phyloP scores from a whole-genome alignment of 2,329 filamentous ascomycete genomes.

The Talaromyces verruculosus region DNA sequence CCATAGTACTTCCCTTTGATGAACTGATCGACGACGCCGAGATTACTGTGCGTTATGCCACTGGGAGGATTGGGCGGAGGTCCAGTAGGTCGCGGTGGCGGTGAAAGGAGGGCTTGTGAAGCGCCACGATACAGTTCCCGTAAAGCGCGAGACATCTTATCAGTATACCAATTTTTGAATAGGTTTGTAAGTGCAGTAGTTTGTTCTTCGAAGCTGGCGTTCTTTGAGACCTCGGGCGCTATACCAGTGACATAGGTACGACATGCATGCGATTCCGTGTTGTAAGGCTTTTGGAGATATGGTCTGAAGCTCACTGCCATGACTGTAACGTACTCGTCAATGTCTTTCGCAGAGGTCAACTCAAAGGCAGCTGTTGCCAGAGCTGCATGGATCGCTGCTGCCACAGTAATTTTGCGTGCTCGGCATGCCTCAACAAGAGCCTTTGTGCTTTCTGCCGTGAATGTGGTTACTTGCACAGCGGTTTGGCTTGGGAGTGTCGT shows the following conservation, averaged over 20 bases:
- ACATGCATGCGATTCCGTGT: constrained; percentile 20
- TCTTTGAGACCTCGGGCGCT: constrained; percentile 13
- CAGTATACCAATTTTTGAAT: constrained; percentile 21
- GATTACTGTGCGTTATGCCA: constrained; percentile 22
- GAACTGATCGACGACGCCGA: constrained; percentile 22
- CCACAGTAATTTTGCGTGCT: constrained; percentile 20
- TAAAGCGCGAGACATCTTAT: constrained; percentile 16
- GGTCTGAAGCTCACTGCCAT: constrained; percentile 24
- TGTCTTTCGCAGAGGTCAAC: constrained; percentile 3
- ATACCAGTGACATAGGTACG: constrained; percentile 23
- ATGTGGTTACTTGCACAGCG: constrained; percentile 8
- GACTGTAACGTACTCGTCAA: constrained; percentile 19
- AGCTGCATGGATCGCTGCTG: constrained; percentile 21
- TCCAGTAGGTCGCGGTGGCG: not conserved
- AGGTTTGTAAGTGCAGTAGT: constrained; percentile 14
- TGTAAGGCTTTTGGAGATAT: constrained; percentile 22
- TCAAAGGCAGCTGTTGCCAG: constrained; percentile 21
- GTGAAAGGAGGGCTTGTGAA: constrained; percentile 16
- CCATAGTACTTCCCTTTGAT: constrained; percentile 8
- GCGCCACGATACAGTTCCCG: constrained; percentile 19
- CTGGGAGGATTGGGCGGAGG: constrained; percentile 21
- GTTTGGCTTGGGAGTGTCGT: constrained; percentile 17
- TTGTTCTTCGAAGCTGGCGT: constrained; percentile 16
- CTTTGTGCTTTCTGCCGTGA: constrained; percentile 17
- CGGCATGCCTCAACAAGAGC: constrained; percentile 22